Evolutionary conservation across 805 yeast species (phyloP).

Genomic region (Torulaspora indica): DNA sequence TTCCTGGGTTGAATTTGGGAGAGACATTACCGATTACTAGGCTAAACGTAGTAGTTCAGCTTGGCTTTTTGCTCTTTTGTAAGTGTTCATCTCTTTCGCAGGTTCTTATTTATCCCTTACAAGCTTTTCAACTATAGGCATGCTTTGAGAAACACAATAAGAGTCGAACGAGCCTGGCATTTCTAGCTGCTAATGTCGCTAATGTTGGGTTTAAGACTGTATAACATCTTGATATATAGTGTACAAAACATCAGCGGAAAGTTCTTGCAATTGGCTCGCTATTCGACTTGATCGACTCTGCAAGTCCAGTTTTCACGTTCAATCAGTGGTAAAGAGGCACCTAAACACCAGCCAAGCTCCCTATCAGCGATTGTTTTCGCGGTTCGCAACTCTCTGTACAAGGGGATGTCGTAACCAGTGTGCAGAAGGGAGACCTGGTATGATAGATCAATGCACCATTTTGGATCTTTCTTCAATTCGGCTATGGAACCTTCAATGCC

Average conservation of each 20-base stretch:
- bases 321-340: constrained; percentile 90
- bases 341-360: constrained; percentile 98
- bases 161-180: too few relatives aligned
- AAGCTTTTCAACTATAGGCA: not conserved
- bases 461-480: constrained; percentile 71
- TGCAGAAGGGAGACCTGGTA: constrained; percentile 87
- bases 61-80: not conserved
- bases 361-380: constrained; percentile 84
- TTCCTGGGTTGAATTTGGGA: constrained; percentile 4
- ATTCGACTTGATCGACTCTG: constrained; percentile 17
- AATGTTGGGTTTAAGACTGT: not conserved
- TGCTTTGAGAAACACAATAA: not conserved
- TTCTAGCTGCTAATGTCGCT: too few relatives aligned
- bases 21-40: not conserved
- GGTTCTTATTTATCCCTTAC: not conserved
- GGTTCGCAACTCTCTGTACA: constrained; percentile 81
- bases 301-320: constrained; percentile 74
- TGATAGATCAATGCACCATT: constrained; percentile 90
- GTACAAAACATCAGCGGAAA: not conserved
- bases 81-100: not conserved
- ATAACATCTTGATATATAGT: not conserved
- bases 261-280: not conserved
- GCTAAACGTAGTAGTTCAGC: not conserved
- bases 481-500: constrained; percentile 65
- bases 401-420: constrained; percentile 95